Evolutionary conservation across 257 asterid species (phyloP).

Genomic region (Handroanthus guayacan): DNA sequence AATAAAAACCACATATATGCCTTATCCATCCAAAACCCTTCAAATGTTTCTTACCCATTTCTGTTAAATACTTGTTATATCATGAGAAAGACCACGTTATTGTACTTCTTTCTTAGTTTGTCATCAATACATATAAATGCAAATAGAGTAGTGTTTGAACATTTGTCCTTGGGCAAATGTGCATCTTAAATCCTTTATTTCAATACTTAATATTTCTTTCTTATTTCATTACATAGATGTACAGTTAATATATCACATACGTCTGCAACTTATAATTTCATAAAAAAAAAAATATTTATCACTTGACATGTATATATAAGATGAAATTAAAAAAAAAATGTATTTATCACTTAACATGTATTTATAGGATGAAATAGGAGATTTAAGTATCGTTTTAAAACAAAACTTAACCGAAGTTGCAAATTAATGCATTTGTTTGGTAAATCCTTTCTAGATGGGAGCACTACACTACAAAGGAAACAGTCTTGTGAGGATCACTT

Average conservation of each 20-base stretch:
- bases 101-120: background rate
- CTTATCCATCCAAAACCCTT: background rate
- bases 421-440: conserved; percentile 12
- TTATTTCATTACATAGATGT: no score
- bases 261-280: no score
- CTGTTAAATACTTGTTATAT: background rate
- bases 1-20: conserved; percentile 17
- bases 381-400: no score
- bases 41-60: background rate
- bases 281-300: no score
- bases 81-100: background rate
- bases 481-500: conserved; percentile 34
- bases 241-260: no score
- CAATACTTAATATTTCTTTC: no score
- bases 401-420: no score
- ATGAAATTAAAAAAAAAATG: no score
- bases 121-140: background rate
- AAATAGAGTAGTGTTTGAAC: background rate
- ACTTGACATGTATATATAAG: no score
- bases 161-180: conserved; percentile 21
- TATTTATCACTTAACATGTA: no score
- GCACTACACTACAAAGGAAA: conserved; percentile 48
- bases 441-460: conserved; percentile 40
- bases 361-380: no score
- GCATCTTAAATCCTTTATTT: no score